These are phyloP conservation scores for Themeda triandra DNA, from an alignment of 176 grass and related monocot species.

Conservation along the genomic window DNA sequence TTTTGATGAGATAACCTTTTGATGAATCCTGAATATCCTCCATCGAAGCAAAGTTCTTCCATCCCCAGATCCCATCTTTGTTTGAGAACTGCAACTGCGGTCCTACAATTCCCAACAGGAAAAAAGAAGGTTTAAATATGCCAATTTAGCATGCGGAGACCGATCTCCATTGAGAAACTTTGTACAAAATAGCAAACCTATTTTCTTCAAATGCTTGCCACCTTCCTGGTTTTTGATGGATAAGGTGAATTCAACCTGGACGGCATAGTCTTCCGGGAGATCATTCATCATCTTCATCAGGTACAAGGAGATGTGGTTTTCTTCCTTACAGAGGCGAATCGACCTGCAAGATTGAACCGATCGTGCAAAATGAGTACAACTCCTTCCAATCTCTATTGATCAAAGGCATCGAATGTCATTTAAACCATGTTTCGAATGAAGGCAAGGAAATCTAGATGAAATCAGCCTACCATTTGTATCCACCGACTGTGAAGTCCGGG, in stretches of 20 bases:
- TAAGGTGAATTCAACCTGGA: constrained; percentile 4
- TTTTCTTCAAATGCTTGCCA: neutral
- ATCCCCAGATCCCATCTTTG: neutral
- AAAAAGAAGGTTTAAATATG: neutral
- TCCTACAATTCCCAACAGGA: neutral
- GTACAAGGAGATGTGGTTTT: neutral
- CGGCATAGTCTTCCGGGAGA: neutral
- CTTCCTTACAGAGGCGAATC: neutral
- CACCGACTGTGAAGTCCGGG: neutral
- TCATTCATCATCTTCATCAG: neutral
- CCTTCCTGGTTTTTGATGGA: constrained; percentile 17
- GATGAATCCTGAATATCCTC: neutral
- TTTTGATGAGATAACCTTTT: constrained; percentile 38
- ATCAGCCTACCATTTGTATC: constrained; percentile 22
- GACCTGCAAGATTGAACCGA: too few relatives aligned
- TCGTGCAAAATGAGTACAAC: too few relatives aligned
- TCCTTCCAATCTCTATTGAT: too few relatives aligned
- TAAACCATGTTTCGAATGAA: too few relatives aligned
- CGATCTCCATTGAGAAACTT: neutral
- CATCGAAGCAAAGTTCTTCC: too few relatives aligned
- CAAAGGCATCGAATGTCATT: neutral
- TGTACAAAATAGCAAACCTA: neutral
- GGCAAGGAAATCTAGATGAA: neutral
- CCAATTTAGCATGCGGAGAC: neutral
- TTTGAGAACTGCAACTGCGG: neutral